Evolutionary conservation across 2,329 filamentous ascomycete species (phyloP), one percentile per base, ranked within the genome.

Genomic region (Colletotrichum cereale): DNA sequence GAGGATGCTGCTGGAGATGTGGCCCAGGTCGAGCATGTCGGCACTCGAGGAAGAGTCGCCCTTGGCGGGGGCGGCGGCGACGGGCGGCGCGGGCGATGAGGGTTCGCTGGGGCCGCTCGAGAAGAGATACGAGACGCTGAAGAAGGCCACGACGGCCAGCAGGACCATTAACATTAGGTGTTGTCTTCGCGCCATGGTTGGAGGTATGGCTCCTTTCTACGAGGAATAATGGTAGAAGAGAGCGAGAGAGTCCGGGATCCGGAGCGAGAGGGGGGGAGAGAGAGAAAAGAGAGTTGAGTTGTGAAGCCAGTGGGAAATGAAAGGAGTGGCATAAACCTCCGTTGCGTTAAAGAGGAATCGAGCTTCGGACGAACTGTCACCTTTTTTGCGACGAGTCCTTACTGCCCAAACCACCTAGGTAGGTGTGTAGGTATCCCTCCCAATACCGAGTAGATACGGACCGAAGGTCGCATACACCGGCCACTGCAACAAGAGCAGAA

Each of bases 81-180:
- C 53, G 48, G 57, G 63, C 8, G 67, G 64, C 24, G 70, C 57
- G 52, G 61, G 68, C 2, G 61, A 56, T 7, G 64, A 31, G n/a
- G 53, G 62, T 40, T 66, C 56, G 56, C 72, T 73, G 34, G 74
- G 73, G 48, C 80, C 79, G 74, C 87, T 84, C 66, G 90, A 87
- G 75, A 90, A 87, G 73, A 88, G 84, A 74, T 91, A 87, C 50
- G 88, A 87, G 68, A 93, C 75, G 76, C 88, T 85, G 65, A 89
- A 82, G 76, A 91, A 85, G 73, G 87, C 81, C 70, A 87, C 82
- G 75, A 90, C 83, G 74, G 86, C 85, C 74, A 91, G 77, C 60
- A 90, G 78, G 73, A 91, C 77, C 61, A 87, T 82, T 74, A 88
- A 77, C 38, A 88, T 83, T 70, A 90, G 79, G 75, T 89, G 86